Evolutionary conservation across 129 eudicot genomes (phyloP), one percentile per base, ranked within the genome.

Genomic region (Pulicaria dysenterica): DNA sequence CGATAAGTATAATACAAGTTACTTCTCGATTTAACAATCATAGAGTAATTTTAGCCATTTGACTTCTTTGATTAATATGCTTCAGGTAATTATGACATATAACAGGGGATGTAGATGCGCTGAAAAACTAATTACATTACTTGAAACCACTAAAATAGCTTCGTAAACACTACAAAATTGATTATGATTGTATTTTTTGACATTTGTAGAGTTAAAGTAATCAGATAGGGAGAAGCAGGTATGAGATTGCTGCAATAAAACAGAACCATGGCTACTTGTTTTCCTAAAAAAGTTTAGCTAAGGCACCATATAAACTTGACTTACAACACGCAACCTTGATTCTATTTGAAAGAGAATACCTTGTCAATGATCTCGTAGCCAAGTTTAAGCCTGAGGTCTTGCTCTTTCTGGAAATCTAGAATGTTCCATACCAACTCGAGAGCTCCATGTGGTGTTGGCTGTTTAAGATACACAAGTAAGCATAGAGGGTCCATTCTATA

Each of bases 371-470:
- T 63, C 78, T 95, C 92, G 45, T 81, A 86, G 59, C 99, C 99
- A 74, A 90, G 39, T 79, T 95, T 95, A 42, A 95, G 75, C 79
- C 96, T 82, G 62, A 95, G 78, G 65, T 88, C 99, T 79, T 95
- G 99, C 13, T 86, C 91, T 51, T 83, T 84, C 46, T 86, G 96
- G 55, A 95, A 87, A 83, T 95, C 69, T 48, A 77, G 69, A 65
- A 95, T 85, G 82, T 83, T 70, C 96, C 94, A 88, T 41, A 78
- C 75, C 80, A 95, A 80, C 75, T 95, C 99, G n/a, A 91, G 85
- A 63, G 88, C 89, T 44, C 89, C 99, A 63, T 67, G 76, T 58
- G 89, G 81, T 39, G 75, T 81, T 60, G 74, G 78, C 99, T 95
- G 84, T 15, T 55, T 44, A 67, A 64, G 67, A 70, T 3, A 8